Base-by-base conservation (phyloP, 768 basidiomycete species). In the Suillus spraguei region DNA sequence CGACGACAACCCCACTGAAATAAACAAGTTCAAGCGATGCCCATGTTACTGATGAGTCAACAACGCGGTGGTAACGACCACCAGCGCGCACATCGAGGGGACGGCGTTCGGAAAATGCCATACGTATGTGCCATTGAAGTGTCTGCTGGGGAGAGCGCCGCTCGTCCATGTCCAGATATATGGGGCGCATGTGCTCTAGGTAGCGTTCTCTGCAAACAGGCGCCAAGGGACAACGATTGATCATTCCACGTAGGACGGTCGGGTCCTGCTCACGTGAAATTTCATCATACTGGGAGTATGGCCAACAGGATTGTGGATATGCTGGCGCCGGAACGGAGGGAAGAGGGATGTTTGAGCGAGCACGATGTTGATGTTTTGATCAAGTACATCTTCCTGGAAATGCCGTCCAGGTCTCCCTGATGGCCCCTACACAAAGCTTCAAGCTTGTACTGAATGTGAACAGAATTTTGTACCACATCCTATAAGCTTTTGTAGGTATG, bases 71-170 rank as follows among this genome's bases (percentile, higher is more conserved):
- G 33, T 60, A 56, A 10, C 22, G 32, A 24, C 49, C 60, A 28
- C 64, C 54, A 24, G 59, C 63, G 14, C 65, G 64, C 20, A 38
- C 65, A 50, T 66, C 59, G 20, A 66, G 60, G 22, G 65, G 59
- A 17, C 63, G 65, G 41, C 65, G 55, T 16, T 50, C 33, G 11
- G 47, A 47, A 11, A 56, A 11, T 13, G 65, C 60, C 17, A 53
- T 39, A 10, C 60, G 59, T 2, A 55, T 32, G 24, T 47, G 60
- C 60, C 49, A 33, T 46, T 13, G 46, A 46, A 64, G 32, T 11
- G 59, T 60, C 32, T 61, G 24, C 24, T 46, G n/a, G 36, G 24
- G 35, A 42, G 54, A 60, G 8, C 11, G 10, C 7, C 16, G 63
- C 28, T 66, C 49, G 11, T 58, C 47, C 60, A 63, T 60, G 59